Evolutionary conservation across 78 protist species (phyloP), one percentile per base, ranked within the genome.

Genomic region (Chrysochromulina parva): DNA sequence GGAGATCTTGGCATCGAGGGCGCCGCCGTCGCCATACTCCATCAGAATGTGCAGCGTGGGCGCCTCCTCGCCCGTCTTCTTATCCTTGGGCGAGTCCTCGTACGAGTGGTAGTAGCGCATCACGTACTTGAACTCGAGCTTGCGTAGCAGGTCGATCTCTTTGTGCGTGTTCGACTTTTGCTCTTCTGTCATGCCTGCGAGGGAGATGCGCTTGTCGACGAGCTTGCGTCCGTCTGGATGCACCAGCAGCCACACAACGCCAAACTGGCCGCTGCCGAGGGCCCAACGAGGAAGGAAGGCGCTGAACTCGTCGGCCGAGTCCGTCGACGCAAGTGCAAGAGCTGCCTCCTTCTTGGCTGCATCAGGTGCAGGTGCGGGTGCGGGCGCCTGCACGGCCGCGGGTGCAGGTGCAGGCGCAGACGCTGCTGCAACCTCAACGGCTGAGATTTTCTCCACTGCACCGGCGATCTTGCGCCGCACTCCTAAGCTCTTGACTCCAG

Each of bases 11-110:
- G 9, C 69, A 22, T 2, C 20, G 96, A 58, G 62, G 62, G 24
- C 13, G 62, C 62, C 62, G 62, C 62, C 62, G 62, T 13, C 62
- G 62, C 62, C 94, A 65, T 69, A 87, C 57, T 95, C 96, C 88
- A 92, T 95, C 55, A 95, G 91, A 58, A 95, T 92, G 91, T 76
- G 26, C 20, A 95, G 82, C 53, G 85, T 90, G 28, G 6, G 65
- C 26, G 24, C n/a, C 71, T 88, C 95, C 38, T 28, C 80, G 58
- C 81, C 66, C 38, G 38, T 38, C 38, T 38, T 38, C 38, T 38
- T 38, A 38, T 38, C 38, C 38, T 38, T 38, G 38, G 38, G 38
- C 38, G 38, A 38, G 38, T 38, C 38, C 58, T 76, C 38, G 38
- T 81, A 91, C 26, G 91, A 82, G 59, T 91, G 92, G 60, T 26